These are phyloP conservation scores for Aspergillus luchuensis DNA, from an alignment of 2,329 filamentous ascomycete genomes.

Conservation along the genomic window DNA sequence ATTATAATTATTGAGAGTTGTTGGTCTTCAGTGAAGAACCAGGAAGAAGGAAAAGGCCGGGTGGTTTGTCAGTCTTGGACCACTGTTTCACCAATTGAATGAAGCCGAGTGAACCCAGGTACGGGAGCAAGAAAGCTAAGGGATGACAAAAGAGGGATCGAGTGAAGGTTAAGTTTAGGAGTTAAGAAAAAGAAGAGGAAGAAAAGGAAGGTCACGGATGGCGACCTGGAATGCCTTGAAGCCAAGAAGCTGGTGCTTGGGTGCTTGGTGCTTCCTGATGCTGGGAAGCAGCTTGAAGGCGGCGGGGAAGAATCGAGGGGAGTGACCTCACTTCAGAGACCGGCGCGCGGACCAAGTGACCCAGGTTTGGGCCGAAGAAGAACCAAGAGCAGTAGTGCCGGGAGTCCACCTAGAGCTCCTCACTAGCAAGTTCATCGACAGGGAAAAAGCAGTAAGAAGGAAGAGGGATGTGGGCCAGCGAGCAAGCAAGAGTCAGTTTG, in stretches of 20 bases:
- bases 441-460: not conserved
- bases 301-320: conserved; percentile 12
- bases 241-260: not conserved
- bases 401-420: conserved; percentile 21
- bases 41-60: not conserved
- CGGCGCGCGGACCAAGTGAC: conserved; percentile 22
- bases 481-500: not conserved
- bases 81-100: not conserved
- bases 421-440: conserved; percentile 34
- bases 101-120: not conserved
- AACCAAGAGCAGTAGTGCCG: conserved; percentile 6
- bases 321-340: conserved; percentile 23
- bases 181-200: not conserved
- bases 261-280: not conserved
- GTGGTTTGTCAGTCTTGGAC: not conserved
- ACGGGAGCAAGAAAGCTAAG: not conserved
- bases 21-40: not conserved
- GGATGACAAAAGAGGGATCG: not conserved
- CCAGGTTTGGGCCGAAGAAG: conserved; percentile 19
- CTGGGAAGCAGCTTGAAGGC: conserved; percentile 9
- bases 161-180: not conserved
- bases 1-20: not conserved
- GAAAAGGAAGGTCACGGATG: not conserved
- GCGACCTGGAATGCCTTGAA: not conserved
- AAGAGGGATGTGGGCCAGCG: not conserved